Conservation (phyloP, 192 early-diverging fungal genomes). For the Podila clonocystis region DNA sequence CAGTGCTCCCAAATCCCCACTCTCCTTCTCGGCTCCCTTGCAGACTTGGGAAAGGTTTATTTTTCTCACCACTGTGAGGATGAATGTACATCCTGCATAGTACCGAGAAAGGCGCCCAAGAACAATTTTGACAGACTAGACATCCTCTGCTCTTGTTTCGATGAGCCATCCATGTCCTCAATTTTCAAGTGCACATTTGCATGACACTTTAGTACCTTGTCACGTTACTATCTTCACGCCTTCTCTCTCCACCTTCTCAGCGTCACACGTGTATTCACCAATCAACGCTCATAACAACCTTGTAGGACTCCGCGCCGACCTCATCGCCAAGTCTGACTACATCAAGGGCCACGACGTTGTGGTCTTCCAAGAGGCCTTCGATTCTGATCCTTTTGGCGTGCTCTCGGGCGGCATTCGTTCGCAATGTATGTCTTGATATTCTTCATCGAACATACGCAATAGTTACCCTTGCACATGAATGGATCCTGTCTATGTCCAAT, state of each 20-base stretch:
- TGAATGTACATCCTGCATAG: no score
- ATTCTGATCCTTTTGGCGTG: neutral
- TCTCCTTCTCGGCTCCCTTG: no score
- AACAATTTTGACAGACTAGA: no score
- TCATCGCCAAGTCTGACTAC: neutral
- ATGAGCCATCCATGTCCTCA: no score
- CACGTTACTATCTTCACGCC: neutral
- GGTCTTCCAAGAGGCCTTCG: neutral
- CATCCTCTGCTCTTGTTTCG: no score
- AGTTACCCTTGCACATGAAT: neutral
- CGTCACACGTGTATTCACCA: neutral
- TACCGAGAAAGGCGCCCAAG: no score
- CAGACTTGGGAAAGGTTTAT: no score
- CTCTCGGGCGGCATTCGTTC: neutral
- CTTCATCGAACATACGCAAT: neutral
- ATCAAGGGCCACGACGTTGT: constrained; percentile 5
- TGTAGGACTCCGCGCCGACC: neutral
- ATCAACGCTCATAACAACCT: neutral
- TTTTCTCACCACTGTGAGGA: no score
- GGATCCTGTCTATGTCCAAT: neutral
- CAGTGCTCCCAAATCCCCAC: no score
- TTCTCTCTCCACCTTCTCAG: neutral
- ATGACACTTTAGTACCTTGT: neutral
- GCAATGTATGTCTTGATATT: neutral
- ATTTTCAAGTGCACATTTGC: no score